These are phyloP conservation scores for Aureobasidium sp. DNA, from an alignment of 2,329 filamentous ascomycete species.

Conservation along the genomic window DNA sequence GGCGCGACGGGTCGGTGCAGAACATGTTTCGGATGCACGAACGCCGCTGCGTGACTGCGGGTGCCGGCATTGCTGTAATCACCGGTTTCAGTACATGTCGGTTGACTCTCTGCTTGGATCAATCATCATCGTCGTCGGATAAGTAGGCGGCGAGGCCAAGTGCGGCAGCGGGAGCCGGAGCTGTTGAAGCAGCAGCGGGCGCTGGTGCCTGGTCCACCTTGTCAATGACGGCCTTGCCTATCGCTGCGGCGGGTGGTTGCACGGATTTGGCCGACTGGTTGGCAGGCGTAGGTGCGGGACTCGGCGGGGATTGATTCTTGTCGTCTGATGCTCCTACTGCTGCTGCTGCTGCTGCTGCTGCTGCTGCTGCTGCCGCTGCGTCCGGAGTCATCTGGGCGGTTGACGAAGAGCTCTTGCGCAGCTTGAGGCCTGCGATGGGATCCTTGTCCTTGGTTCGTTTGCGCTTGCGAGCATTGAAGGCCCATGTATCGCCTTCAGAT, in stretches of 20 bases:
- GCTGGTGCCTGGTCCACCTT: slow-evolving; percentile 3
- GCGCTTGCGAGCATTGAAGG: slow-evolving; percentile 44
- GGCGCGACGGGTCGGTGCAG: slow-evolving; percentile 1
- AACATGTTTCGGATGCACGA: slow-evolving; percentile 7
- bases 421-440: slow-evolving; percentile 38
- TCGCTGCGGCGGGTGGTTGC: neutral
- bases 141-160: slow-evolving; percentile 14
- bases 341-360: neutral
- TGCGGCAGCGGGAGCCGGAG: slow-evolving; percentile 5
- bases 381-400: neutral
- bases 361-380: neutral
- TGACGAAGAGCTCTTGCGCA: slow-evolving; percentile 32
- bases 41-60: slow-evolving; percentile 3
- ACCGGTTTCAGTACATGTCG: neutral
- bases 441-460: slow-evolving; percentile 39
- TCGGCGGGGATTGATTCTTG: neutral
- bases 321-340: neutral
- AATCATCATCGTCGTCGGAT: slow-evolving; percentile 14
- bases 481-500: slow-evolving; percentile 43
- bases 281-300: neutral
- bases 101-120: neutral
- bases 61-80: neutral
- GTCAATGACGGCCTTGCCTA: neutral
- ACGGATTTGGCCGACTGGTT: slow-evolving; percentile 1
- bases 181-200: neutral